A percentile compares a stretch with the other conserved stretches of the same genome.
These are phyloP conservation scores for Backusella tarrabulga DNA, from an alignment of 192 early-diverging fungal species.

Conservation along the genomic window DNA sequence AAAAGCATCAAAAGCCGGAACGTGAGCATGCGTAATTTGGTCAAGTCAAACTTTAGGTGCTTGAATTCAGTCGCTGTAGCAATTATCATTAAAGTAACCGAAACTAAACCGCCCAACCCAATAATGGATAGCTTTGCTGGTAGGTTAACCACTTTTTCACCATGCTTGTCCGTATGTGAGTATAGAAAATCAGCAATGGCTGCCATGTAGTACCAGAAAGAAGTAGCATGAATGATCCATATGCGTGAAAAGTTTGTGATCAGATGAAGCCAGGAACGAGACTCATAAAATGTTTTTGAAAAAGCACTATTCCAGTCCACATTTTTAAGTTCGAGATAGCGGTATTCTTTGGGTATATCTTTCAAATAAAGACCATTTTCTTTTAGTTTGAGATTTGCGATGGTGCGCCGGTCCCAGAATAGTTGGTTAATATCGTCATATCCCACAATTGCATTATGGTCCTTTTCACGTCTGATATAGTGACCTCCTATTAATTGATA, in stretches of 20 bases:
- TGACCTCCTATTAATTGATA: slow-evolving; percentile 61
- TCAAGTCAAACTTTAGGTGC: slow-evolving; percentile 49
- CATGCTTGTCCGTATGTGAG: background rate
- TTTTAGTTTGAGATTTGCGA: slow-evolving; percentile 49
- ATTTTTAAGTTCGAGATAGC: slow-evolving; percentile 50
- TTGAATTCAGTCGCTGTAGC: slow-evolving; percentile 56
- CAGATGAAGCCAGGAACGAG: slow-evolving; percentile 64
- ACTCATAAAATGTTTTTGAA: slow-evolving; percentile 67
- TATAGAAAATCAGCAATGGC: slow-evolving; percentile 58
- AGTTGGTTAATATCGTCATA: slow-evolving; percentile 72
- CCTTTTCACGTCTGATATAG: slow-evolving; percentile 60
- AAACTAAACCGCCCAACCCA: slow-evolving; percentile 53
- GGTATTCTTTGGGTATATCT: slow-evolving; percentile 51
- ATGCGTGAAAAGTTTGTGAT: slow-evolving; percentile 71
- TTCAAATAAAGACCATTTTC: slow-evolving; percentile 49
- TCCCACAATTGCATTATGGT: slow-evolving; percentile 65
- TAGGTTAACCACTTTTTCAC: slow-evolving; percentile 17
- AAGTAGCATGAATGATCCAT: slow-evolving; percentile 67
- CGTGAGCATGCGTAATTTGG: slow-evolving; percentile 33
- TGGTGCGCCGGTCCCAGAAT: slow-evolving; percentile 59
- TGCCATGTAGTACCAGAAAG: slow-evolving; percentile 71
- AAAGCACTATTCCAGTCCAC: slow-evolving; percentile 62
- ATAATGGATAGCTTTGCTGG: slow-evolving; percentile 47
- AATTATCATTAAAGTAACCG: slow-evolving; percentile 49
- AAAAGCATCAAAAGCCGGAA: slow-evolving; percentile 43